phyloP scores from a whole-genome alignment of 129 eudicot species.

The Tagetes erecta region DNA sequence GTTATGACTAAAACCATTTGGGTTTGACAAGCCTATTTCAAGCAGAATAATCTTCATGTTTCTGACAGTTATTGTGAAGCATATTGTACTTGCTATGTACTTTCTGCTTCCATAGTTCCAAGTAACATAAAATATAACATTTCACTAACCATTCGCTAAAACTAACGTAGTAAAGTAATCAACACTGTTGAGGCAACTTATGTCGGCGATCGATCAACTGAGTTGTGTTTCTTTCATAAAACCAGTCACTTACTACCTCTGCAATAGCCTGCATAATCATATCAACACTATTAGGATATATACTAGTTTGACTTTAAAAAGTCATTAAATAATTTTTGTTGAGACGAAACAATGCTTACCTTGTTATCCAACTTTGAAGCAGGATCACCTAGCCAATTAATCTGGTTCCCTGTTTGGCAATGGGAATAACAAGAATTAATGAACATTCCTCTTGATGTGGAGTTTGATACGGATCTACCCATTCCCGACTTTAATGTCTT shows the following conservation, averaged over 20 bases:
- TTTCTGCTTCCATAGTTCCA: conserved; percentile 2
- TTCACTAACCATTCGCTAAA: conserved; percentile 6
- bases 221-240: conserved; percentile 37
- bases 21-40: too few relatives aligned
- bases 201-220: conserved; percentile 32
- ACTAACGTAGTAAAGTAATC: conserved; percentile 10
- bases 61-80: not conserved
- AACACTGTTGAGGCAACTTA: conserved; percentile 33
- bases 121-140: not conserved
- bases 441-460: conserved; percentile 44
- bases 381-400: conserved; percentile 45
- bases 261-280: conserved; percentile 40
- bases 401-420: conserved; percentile 44
- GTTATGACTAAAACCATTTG: too few relatives aligned
- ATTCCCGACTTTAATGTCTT: conserved; percentile 33
- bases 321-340: not conserved
- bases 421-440: conserved; percentile 43
- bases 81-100: too few relatives aligned
- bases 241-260: conserved; percentile 44
- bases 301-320: conserved; percentile 5
- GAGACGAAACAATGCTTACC: conserved; percentile 20
- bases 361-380: conserved; percentile 46
- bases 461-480: conserved; percentile 33
- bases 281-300: not conserved
- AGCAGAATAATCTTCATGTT: not conserved